Evolutionary conservation across 2,329 filamentous ascomycete species (phyloP).

Genomic region (Bipolaris sorokiniana): DNA sequence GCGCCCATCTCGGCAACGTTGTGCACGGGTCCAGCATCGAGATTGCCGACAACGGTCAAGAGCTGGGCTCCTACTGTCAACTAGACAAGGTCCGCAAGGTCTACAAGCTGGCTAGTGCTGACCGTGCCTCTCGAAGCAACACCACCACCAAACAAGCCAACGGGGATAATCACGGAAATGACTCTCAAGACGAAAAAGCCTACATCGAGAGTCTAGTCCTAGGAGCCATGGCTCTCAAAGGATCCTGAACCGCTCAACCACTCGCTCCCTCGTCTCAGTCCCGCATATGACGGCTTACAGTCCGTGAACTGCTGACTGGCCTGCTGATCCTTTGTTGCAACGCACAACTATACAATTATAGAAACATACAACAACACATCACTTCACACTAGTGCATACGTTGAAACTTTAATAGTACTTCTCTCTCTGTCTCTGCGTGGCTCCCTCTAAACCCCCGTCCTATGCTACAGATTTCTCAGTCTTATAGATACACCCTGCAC

Average conservation of each 20-base stretch:
- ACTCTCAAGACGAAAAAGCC: slow-evolving; percentile 51
- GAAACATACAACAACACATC: neutral
- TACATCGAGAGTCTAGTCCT: slow-evolving; percentile 74
- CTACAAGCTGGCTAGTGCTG: slow-evolving; percentile 75
- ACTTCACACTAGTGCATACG: slow-evolving; percentile 4
- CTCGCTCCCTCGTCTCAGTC: neutral
- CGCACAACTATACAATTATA: neutral
- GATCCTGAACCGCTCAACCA: slow-evolving; percentile 48
- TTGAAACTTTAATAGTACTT: slow-evolving; percentile 21
- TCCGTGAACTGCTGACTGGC: neutral
- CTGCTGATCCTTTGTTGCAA: neutral
- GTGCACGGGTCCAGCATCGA: slow-evolving; percentile 36
- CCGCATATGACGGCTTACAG: neutral
- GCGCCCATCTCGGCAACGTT: slow-evolving; percentile 30
- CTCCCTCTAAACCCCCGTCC: too few relatives aligned
- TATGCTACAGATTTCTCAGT: slow-evolving; percentile 44
- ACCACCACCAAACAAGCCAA: slow-evolving; percentile 31
- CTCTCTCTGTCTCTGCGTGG: slow-evolving; percentile 25
- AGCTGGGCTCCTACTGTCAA: slow-evolving; percentile 59
- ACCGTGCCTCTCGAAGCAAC: slow-evolving; percentile 49
- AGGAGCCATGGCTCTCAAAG: slow-evolving; percentile 78
- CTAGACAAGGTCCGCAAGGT: slow-evolving; percentile 76
- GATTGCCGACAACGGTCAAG: slow-evolving; percentile 26
- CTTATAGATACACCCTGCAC: slow-evolving; percentile 40
- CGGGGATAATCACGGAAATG: slow-evolving; percentile 33